Base-by-base conservation (phyloP, 2,329 filamentous ascomycete species). In the Ascochyta pisi region DNA sequence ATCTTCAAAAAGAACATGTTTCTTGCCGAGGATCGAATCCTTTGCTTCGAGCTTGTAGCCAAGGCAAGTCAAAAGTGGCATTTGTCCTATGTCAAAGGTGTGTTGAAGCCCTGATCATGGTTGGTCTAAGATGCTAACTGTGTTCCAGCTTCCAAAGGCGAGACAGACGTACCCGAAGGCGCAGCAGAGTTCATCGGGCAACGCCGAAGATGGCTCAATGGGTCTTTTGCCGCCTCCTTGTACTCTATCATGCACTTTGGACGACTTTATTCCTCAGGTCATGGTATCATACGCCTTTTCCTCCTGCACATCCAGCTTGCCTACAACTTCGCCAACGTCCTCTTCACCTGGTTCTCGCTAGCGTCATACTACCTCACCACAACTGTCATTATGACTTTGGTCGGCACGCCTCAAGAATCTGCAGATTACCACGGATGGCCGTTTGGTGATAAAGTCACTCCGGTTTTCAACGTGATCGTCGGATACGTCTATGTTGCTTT, bases 1-100 rank as follows among this genome's bases (percentile, higher is more conserved):
- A 97, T 98, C 76, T 97, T 98, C 90, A 97, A 97, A 83, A 97
- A 97, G 87, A 98, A 98, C 86, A 97, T 98, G 94, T 98, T 97
- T 84, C 93, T 98, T 86, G 94, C 94, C 78, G 93, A 98, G 81
- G 93, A 98, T 87, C 92, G 93, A 86, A 98, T 98, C 81, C 85
- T 98, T 44, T 98, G 94, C 83, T 98, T 97, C 83, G 94, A 98
- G 26, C 45, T 54, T 29, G 51, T 54, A 13, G 51, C 51, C 9
- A 54, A 54, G 13, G 45, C 51, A 7, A 44, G 51, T 3, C 15
- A 39, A 16, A 54, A 44, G 23, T 54, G 51, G 51, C 35, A 47
- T 8, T 6, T 44, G 40, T 50, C 48, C 15, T 50, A 50, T 19
- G 40, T 50, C 13, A 34, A 50, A 15, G 39, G 47, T 50, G 23